Evolutionary conservation across 139 green algal genomes (phyloP).

Genomic region (Penium margaritaceum): DNA sequence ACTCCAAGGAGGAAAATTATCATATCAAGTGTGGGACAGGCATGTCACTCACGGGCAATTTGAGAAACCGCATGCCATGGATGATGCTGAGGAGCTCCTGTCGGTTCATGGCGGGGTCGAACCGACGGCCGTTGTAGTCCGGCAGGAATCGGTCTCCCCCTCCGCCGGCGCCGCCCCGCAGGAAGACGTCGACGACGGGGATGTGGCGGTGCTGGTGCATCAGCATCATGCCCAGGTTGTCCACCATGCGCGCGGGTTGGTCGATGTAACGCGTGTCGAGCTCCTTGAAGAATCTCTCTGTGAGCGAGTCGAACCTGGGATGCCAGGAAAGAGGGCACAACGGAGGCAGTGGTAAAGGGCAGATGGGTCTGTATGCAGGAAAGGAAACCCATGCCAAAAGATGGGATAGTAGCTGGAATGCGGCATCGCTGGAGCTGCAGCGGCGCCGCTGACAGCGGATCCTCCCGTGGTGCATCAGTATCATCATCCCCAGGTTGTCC

Average conservation of each 20-base stretch:
- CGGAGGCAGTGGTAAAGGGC: not conserved
- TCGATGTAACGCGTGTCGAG: constrained; percentile 14
- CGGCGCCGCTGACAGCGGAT: not conserved
- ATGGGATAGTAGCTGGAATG: not conserved
- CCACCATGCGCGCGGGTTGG: not conserved
- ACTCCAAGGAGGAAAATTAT: no score
- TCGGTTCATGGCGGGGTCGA: not conserved
- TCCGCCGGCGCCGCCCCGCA: not conserved
- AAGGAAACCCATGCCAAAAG: not conserved
- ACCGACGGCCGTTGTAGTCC: constrained; percentile 17
- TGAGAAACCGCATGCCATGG: constrained; percentile 37
- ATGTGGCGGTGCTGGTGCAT: constrained; percentile 21
- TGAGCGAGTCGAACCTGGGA: constrained; percentile 24
- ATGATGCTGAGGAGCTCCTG: constrained; percentile 35
- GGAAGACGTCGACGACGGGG: constrained; percentile 25
- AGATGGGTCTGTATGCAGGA: not conserved
- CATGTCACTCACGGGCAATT: constrained; percentile 16
- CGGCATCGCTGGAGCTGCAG: no score
- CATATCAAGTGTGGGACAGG: no score
- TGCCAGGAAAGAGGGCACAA: not conserved
- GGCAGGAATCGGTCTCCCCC: constrained; percentile 12
- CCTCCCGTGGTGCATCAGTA: not conserved
- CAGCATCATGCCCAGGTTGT: not conserved
- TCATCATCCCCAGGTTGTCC: not conserved
- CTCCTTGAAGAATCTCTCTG: constrained; percentile 28